These are phyloP conservation scores for Pseudonitzschia multistriata DNA, from an alignment of 108 stramenopile species.

Conservation along the genomic window DNA sequence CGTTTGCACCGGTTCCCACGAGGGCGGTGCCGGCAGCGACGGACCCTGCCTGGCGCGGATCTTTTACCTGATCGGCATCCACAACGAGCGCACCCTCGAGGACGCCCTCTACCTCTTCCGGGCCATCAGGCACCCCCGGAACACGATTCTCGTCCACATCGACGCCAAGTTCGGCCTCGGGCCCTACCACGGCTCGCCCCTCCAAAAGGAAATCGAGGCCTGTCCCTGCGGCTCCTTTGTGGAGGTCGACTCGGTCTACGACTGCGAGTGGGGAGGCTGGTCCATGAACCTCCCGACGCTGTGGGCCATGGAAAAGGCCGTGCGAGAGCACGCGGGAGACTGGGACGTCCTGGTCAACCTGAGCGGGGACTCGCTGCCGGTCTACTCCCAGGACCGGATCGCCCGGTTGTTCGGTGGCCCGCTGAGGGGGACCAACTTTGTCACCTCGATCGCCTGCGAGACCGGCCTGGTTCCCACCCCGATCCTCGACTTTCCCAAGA, in stretches of 20 bases:
- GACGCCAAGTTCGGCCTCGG: constrained; percentile 57
- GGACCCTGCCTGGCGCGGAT: constrained; percentile 42
- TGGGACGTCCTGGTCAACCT: constrained; percentile 87
- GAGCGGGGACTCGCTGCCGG: constrained; percentile 78
- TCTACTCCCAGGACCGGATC: constrained; percentile 58
- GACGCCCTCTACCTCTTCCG: constrained; percentile 68
- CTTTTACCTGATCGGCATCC: constrained; percentile 76
- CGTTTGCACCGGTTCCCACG: neutral
- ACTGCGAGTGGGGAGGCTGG: constrained; percentile 75
- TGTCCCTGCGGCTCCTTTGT: constrained; percentile 53
- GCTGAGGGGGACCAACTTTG: constrained; percentile 70
- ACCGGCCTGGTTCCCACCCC: constrained; percentile 79
- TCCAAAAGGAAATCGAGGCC: constrained; percentile 56
- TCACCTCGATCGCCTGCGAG: constrained; percentile 75
- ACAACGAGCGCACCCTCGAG: constrained; percentile 74
- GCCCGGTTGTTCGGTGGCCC: constrained; percentile 57
- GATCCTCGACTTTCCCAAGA: constrained; percentile 64
- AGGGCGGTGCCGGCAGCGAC: neutral
- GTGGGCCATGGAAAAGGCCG: constrained; percentile 71
- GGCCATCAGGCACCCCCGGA: constrained; percentile 60
- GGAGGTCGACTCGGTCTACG: constrained; percentile 37
- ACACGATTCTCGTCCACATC: constrained; percentile 76
- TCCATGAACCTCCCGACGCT: constrained; percentile 85
- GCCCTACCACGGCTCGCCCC: constrained; percentile 40
- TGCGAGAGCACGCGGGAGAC: constrained; percentile 30